Base-by-base conservation (phyloP, 2,329 filamentous ascomycete genomes). In the Cadophora luteo-olivacea region DNA sequence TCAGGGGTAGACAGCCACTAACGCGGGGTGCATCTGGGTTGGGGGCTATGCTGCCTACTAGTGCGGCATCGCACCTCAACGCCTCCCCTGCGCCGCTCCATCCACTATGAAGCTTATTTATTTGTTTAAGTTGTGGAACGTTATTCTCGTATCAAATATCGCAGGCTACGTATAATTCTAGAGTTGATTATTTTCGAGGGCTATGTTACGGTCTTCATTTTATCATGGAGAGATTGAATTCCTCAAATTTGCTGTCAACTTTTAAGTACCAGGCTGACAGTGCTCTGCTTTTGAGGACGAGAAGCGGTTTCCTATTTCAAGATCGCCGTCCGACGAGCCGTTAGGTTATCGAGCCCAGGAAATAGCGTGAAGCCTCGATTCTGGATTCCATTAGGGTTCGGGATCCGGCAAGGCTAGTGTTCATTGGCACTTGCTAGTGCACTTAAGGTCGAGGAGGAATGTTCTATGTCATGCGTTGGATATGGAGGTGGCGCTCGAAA, bases 91-190 rank as follows among this genome's bases (percentile, higher is more conserved):
- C 41, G 41, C 22, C 57, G 11, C 5, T 5, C 33, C 9, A 36
- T 22, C 33, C 55, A 38, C 55, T 12, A 38, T 11, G 29, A 55
- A 55, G 52, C 52, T 55, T 55, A 29, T 55, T n/a, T 55, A 32
- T 55, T 19, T 8, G 25, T n/a, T 32, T 33, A 25, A 19, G 25
- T 16, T 32, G 25, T 32, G 52, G 14, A 55, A 33, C 29, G 11
- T 16, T 16, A 45, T 29, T 29, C 29, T 29, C 29, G 29, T 29
- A 29, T 29, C 29, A 29, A 29, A 38, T 14, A 38, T 38, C 36
- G 36, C 36, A 38, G 36, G 8, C 9, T 38, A 4, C 36, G 36
- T 2, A 38, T 38, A 38, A 11, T 38, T 38, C 8, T 38, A 38
- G 8, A 7, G 8, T 11, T 38, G 2, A 9, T 4, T 38, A 2